Conservation (phyloP, 306 rosid species). For the Lathyrus aphaca region DNA sequence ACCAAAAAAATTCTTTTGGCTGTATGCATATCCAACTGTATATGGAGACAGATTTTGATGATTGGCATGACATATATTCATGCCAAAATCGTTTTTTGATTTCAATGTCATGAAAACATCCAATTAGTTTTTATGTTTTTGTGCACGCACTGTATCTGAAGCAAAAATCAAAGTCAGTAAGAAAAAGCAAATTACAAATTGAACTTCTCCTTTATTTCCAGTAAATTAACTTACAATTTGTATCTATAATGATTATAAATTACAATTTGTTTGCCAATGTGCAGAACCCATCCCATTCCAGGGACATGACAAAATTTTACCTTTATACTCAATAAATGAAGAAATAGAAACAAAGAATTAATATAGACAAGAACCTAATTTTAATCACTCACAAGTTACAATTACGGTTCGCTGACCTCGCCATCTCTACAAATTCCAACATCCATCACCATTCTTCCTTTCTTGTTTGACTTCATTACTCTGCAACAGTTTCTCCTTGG, state of each 20-base stretch:
- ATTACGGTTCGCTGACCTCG: constrained; percentile 64
- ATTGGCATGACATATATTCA: neutral
- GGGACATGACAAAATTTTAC: constrained; percentile 37
- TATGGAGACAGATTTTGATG: constrained; percentile 1
- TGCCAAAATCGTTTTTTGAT: neutral
- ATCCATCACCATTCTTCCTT: constrained; percentile 63
- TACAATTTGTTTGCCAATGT: constrained; percentile 37
- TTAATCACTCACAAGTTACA: neutral
- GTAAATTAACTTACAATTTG: constrained; percentile 27
- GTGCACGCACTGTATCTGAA: neutral
- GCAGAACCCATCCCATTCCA: constrained; percentile 21
- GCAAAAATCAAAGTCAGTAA: neutral
- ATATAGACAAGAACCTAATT: constrained; percentile 29
- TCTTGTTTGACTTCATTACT: constrained; percentile 60
- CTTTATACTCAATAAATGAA: constrained; percentile 46
- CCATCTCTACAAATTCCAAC: constrained; percentile 80
- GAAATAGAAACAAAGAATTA: constrained; percentile 42
- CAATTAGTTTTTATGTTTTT: neutral
- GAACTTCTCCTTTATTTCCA: constrained; percentile 19
- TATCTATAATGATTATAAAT: neutral
- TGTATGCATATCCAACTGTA: neutral
- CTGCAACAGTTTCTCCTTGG: constrained; percentile 96
- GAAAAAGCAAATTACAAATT: constrained; percentile 2
- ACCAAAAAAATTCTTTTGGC: neutral
- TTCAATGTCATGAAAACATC: neutral